Percentiles rank a stretch among this genome's conserved stretches.
Evolutionary conservation across 805 yeast genomes (phyloP).

Genomic region (Suhomyces emberorum): DNA sequence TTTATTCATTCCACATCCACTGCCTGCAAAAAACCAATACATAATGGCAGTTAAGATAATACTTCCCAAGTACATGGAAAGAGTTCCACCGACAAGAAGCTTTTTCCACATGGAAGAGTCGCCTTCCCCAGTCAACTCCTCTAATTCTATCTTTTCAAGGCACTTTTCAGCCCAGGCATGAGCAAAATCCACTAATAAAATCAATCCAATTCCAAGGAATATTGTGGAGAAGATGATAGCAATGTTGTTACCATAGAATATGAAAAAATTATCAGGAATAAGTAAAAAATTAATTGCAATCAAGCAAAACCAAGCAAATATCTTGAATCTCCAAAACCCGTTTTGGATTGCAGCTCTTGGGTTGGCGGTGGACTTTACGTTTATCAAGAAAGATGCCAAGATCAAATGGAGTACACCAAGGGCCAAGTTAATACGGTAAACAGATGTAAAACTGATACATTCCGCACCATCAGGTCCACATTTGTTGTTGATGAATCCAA

Average conservation of each 20-base stretch:
- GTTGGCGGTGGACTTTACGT: slow-evolving; percentile 73
- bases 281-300: slow-evolving; percentile 59
- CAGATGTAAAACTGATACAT: slow-evolving; percentile 87
- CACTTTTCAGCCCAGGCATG: slow-evolving; percentile 99
- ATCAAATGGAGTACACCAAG: slow-evolving; percentile 74
- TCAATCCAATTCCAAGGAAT: slow-evolving; percentile 85
- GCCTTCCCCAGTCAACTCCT: slow-evolving; percentile 49
- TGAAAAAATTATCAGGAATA: slow-evolving; percentile 83
- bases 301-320: slow-evolving; percentile 55
- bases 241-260: slow-evolving; percentile 87
- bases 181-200: slow-evolving; percentile 91
- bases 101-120: slow-evolving; percentile 71
- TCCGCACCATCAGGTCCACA: slow-evolving; percentile 73
- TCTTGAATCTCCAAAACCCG: slow-evolving; percentile 85
- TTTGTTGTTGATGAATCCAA: slow-evolving; percentile 64
- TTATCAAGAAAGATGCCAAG: slow-evolving; percentile 63
- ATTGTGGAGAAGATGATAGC: slow-evolving; percentile 81
- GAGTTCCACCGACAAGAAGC: slow-evolving; percentile 81
- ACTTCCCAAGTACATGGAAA: slow-evolving; percentile 75
- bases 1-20: slow-evolving; percentile 85
- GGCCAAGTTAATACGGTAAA: slow-evolving; percentile 88
- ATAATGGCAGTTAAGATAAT: slow-evolving; percentile 70
- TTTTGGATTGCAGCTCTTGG: slow-evolving; percentile 84
- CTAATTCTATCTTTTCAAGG: slow-evolving; percentile 83
- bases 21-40: slow-evolving; percentile 78